Evolutionary conservation across 1,284 basidiomycete species (phyloP).

Genomic region (Fistulina hepatica): DNA sequence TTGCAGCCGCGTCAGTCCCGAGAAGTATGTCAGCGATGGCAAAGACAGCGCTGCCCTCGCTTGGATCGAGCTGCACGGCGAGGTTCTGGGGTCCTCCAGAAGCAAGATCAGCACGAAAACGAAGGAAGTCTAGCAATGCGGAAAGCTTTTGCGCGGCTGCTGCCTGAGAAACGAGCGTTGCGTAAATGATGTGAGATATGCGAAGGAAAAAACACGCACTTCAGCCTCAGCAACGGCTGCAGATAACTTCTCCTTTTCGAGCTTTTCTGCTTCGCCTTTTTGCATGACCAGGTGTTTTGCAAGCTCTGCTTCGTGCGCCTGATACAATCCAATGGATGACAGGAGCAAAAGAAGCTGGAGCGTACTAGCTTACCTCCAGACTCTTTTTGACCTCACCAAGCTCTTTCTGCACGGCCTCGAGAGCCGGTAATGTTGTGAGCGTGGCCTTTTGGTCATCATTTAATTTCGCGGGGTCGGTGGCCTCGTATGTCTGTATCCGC

Average conservation of each 20-base stretch:
- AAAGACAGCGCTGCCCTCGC: conserved; percentile 44
- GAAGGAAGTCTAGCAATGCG: conserved; percentile 53
- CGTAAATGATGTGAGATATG: conserved; percentile 4
- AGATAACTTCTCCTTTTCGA: conserved; percentile 40
- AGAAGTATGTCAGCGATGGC: conserved; percentile 42
- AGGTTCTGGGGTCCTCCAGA: conserved; percentile 34
- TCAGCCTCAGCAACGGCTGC: conserved; percentile 48
- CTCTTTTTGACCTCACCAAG: conserved; percentile 71
- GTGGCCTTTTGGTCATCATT: conserved; percentile 77
- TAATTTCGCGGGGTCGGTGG: conserved; percentile 55
- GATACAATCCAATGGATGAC: conserved; percentile 7
- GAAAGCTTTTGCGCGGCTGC: conserved; percentile 30
- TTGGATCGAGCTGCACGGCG: conserved; percentile 34
- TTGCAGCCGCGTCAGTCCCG: conserved; percentile 38
- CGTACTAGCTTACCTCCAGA: conserved; percentile 50
- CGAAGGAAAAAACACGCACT: conserved; percentile 30
- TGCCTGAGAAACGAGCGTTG: conserved; percentile 28
- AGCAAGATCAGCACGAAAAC: conserved; percentile 49
- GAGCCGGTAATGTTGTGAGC: conserved; percentile 55
- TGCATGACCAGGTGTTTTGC: conserved; percentile 43
- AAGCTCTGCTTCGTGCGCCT: conserved; percentile 58
- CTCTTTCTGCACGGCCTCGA: conserved; percentile 72
- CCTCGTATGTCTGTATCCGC: conserved; percentile 60
- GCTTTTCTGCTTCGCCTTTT: conserved; percentile 41
- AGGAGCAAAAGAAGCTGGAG: neutral